A percentile compares a stretch with the other conserved stretches of the same genome.
phyloP scores from a whole-genome alignment of 2,329 filamentous ascomycete species.

The Gnomoniopsis sp. region DNA sequence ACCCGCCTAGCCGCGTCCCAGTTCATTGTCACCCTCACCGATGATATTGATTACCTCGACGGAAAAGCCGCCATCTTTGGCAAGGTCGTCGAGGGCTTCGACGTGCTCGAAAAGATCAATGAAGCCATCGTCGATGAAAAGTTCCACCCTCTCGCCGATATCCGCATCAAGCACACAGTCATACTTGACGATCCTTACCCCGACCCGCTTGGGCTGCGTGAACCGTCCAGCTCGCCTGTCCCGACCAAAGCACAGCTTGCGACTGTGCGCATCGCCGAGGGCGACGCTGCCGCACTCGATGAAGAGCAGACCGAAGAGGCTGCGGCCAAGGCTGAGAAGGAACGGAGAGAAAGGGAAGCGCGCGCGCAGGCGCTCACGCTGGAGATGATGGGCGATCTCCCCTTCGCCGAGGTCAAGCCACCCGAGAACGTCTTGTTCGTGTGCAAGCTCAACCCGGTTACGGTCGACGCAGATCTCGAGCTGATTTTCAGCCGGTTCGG shows the following conservation, averaged over 20 bases:
- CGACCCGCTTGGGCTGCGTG: slow-evolving; percentile 72
- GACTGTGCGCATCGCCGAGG: slow-evolving; percentile 83
- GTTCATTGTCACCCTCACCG: slow-evolving; percentile 88
- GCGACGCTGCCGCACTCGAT: slow-evolving; percentile 74
- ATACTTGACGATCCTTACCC: slow-evolving; percentile 89
- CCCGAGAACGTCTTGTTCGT: slow-evolving; percentile 97
- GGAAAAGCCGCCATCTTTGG: slow-evolving; percentile 94
- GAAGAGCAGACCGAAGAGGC: slow-evolving; percentile 72
- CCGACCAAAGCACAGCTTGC: slow-evolving; percentile 83
- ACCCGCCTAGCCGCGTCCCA: slow-evolving; percentile 82
- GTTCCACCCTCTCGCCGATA: slow-evolving; percentile 86
- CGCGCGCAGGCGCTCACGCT: slow-evolving; percentile 90
- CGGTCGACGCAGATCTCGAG: slow-evolving; percentile 88
- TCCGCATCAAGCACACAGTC: slow-evolving; percentile 89
- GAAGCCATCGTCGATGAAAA: slow-evolving; percentile 81
- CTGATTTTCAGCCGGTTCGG: slow-evolving; percentile 97
- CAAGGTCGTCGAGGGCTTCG: slow-evolving; percentile 93
- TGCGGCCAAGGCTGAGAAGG: slow-evolving; percentile 63
- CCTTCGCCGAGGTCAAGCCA: slow-evolving; percentile 95
- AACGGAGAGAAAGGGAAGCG: slow-evolving; percentile 83
- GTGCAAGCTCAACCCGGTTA: slow-evolving; percentile 97
- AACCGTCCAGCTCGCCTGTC: slow-evolving; percentile 74
- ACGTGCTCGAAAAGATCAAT: slow-evolving; percentile 91
- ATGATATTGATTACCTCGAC: slow-evolving; percentile 85
- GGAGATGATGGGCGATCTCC: slow-evolving; percentile 96